Evolutionary conservation across 306 rosid genomes (phyloP).

Genomic region (Cucumis sativus): DNA sequence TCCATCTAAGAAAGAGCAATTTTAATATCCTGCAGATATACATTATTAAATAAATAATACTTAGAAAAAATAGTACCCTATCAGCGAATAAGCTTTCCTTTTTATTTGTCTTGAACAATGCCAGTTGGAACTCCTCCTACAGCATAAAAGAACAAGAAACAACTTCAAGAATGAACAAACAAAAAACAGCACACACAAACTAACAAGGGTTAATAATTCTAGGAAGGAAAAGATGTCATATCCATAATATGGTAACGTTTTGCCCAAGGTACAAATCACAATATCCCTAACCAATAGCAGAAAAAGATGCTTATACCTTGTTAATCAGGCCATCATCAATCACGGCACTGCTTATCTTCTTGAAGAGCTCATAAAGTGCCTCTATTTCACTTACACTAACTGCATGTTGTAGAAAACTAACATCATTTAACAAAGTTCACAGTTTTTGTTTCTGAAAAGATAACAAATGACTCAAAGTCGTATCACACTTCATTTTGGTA

Average conservation of each 20-base stretch:
- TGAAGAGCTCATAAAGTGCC: constrained; percentile 93
- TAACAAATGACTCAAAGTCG: background rate
- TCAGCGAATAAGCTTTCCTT: constrained; percentile 96
- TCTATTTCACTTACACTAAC: constrained; percentile 98
- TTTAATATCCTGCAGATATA: background rate
- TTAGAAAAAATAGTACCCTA: constrained; percentile 43
- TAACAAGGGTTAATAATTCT: background rate
- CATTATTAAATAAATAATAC: background rate
- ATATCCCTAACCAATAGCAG: background rate
- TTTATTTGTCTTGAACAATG: constrained; percentile 90
- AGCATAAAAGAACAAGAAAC: constrained; percentile 6
- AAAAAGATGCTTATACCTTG: constrained; percentile 42
- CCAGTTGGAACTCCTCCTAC: constrained; percentile 97
- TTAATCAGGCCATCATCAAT: constrained; percentile 93
- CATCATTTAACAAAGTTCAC: background rate
- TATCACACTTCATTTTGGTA: background rate
- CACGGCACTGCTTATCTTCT: constrained; percentile 94
- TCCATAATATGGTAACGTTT: background rate
- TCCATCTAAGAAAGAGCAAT: background rate
- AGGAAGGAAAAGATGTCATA: background rate
- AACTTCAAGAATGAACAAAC: background rate
- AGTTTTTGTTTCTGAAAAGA: background rate
- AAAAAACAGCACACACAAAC: background rate
- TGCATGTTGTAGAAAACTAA: constrained; percentile 24
- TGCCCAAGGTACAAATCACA: background rate